These are phyloP conservation scores for Cudoniella acicularis DNA, from an alignment of 495 filamentous ascomycete species.

Conservation along the genomic window DNA sequence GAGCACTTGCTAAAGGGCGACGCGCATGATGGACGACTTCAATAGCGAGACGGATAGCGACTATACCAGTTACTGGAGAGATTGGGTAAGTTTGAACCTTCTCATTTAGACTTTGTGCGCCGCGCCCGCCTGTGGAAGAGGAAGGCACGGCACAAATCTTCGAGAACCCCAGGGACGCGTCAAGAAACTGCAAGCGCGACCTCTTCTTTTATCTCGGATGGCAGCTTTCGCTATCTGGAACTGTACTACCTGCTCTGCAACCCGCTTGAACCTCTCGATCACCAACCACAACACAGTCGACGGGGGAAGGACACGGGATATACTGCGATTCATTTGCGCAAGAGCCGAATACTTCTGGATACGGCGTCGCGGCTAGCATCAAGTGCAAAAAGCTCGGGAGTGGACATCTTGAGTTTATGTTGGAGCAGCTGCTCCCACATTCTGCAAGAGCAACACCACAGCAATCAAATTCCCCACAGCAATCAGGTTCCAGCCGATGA, in stretches of 20 bases:
- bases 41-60: conserved; percentile 97
- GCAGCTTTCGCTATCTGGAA: neutral
- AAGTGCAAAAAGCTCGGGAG: neutral
- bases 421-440: no score
- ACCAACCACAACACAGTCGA: neutral
- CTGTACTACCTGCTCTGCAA: neutral
- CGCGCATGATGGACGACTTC: conserved; percentile 77
- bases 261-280: neutral
- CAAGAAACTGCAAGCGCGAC: neutral
- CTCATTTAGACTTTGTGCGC: conserved; percentile 15
- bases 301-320: neutral
- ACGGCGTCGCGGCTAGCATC: neutral
- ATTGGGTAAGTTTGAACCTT: conserved; percentile 75
- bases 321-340: neutral
- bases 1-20: conserved; percentile 23
- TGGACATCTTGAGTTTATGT: neutral
- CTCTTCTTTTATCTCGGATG: neutral
- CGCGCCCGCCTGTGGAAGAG: neutral
- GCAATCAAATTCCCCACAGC: no score
- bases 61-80: conserved; percentile 98
- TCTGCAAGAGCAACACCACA: no score
- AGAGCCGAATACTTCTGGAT: neutral
- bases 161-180: neutral
- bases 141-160: neutral
- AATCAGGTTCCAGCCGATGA: no score